Conservation (phyloP, 2,329 filamentous ascomycete species). For the Claviceps citrina region DNA sequence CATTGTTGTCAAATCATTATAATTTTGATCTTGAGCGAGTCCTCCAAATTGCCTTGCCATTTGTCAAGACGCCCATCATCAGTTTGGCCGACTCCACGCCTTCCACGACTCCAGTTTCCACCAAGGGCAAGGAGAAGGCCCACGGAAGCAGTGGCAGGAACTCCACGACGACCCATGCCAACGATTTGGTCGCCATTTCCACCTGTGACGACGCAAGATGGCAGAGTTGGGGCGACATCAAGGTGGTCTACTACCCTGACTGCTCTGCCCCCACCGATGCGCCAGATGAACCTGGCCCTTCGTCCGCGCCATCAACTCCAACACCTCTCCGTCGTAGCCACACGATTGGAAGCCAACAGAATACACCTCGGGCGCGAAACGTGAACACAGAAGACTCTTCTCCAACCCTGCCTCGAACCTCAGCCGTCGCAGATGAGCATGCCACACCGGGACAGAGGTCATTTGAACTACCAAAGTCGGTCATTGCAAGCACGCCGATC, state of each 20-base stretch:
- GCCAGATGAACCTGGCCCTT: constrained; percentile 15
- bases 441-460: constrained; percentile 33
- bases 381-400: constrained; percentile 27
- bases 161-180: constrained; percentile 53
- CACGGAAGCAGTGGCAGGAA: constrained; percentile 26
- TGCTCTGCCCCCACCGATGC: constrained; percentile 11
- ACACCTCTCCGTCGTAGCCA: constrained; percentile 59
- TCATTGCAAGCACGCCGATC: constrained; percentile 35
- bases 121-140: constrained; percentile 64
- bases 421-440: constrained; percentile 21
- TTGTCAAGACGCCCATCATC: constrained; percentile 52
- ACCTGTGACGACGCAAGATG: constrained; percentile 44
- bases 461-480: constrained; percentile 48
- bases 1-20: constrained; percentile 72
- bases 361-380: constrained; percentile 25
- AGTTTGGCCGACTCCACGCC: constrained; percentile 37
- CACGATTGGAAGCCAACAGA: constrained; percentile 33
- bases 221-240: constrained; percentile 68
- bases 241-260: constrained; percentile 60
- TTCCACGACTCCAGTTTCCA: constrained; percentile 38
- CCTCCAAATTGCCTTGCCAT: constrained; percentile 68
- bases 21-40: constrained; percentile 66
- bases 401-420: constrained; percentile 31
- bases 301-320: constrained; percentile 50
- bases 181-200: constrained; percentile 65